These are phyloP conservation scores for Chenopodium quinoa DNA, from an alignment of 148 eudicot species.

Conservation along the genomic window DNA sequence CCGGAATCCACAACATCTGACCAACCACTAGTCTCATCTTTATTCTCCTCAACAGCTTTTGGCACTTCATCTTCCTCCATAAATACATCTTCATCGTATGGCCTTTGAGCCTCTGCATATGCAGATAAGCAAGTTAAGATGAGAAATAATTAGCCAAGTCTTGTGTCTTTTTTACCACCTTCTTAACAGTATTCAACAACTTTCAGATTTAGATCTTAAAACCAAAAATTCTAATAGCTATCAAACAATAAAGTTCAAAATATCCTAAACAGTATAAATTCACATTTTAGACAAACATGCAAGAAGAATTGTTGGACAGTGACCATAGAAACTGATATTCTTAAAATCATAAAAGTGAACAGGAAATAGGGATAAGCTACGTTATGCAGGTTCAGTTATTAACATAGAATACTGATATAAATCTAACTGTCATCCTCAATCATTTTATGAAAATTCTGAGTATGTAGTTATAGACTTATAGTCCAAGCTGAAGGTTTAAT, in stretches of 20 bases:
- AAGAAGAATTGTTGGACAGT: not conserved
- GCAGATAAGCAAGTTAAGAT: slow-evolving; percentile 7
- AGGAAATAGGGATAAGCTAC: not conserved
- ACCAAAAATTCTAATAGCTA: not conserved
- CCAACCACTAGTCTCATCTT: slow-evolving; percentile 58
- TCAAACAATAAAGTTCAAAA: not conserved
- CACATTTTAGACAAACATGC: not conserved
- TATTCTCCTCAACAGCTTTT: slow-evolving; percentile 42
- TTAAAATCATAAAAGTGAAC: not conserved
- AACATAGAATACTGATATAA: not conserved
- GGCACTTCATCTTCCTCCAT: slow-evolving; percentile 92
- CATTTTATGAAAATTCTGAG: not conserved
- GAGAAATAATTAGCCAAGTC: not conserved
- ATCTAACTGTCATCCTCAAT: not conserved
- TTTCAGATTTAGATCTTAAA: not conserved
- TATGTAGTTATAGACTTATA: not conserved
- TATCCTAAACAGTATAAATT: not conserved
- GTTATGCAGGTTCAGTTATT: not conserved
- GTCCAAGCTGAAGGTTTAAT: not conserved
- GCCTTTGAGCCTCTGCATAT: slow-evolving; percentile 64
- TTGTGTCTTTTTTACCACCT: not conserved
- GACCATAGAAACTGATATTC: not conserved
- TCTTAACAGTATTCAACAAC: not conserved
- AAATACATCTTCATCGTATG: slow-evolving; percentile 78
- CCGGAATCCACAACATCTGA: slow-evolving; percentile 50